Conservation (phyloP, 768 basidiomycete genomes). For the Boletus pseudopeckii region DNA sequence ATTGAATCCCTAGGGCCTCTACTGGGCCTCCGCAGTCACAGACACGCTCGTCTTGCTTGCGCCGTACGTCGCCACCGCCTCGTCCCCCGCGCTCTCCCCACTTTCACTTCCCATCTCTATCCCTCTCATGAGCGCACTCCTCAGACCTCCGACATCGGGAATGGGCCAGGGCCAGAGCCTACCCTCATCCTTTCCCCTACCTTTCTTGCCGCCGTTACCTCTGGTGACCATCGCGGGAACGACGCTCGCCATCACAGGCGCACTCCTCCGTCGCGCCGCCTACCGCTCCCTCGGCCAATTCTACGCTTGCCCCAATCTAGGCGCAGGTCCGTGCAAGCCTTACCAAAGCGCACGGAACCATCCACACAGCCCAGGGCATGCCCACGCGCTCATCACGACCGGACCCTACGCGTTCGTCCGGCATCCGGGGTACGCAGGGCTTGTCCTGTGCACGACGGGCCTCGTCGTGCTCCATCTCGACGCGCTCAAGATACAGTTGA, state of each 20-base stretch:
- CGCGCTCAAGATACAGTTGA: neutral
- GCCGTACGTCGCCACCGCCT: conserved; percentile 1
- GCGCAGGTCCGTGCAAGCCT: conserved; percentile 1
- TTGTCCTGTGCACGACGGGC: conserved; percentile 27
- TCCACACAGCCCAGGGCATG: neutral
- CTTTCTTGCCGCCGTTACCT: neutral
- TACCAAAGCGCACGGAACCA: neutral
- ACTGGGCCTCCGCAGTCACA: conserved; percentile 11
- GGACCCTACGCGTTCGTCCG: conserved; percentile 29
- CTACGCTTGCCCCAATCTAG: conserved; percentile 16
- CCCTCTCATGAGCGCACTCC: neutral
- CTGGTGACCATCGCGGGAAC: conserved; percentile 33
- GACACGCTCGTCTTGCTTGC: conserved; percentile 7
- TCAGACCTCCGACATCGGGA: neutral
- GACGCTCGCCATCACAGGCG: conserved; percentile 38
- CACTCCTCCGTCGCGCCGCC: conserved; percentile 39
- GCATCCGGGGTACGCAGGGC: conserved; percentile 32
- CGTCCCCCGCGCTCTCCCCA: neutral
- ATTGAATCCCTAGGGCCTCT: conserved; percentile 9
- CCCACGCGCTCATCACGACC: conserved; percentile 25
- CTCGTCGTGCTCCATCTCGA: conserved; percentile 14
- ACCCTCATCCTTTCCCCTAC: neutral
- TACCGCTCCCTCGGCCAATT: conserved; percentile 21
- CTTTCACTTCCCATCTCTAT: neutral
- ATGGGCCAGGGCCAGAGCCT: neutral